phyloP scores from a whole-genome alignment of 139 green algal genomes.

The Chlamydomonas sphaeroides region DNA sequence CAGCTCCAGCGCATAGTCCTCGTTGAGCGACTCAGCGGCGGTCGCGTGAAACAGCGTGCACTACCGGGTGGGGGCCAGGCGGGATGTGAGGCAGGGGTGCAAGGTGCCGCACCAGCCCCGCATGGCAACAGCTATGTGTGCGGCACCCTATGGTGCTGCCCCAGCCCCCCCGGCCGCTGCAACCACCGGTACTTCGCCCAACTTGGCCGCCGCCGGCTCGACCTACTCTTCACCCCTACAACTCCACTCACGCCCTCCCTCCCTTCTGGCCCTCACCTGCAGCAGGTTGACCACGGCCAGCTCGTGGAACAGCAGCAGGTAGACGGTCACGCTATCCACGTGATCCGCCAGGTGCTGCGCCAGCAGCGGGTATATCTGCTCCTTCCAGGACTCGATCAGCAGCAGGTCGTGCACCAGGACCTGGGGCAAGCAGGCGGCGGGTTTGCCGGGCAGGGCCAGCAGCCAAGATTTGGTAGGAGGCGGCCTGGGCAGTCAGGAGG shows the following conservation, averaged over 20 bases:
- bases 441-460: too few relatives aligned
- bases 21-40: slow-evolving; percentile 62
- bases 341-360: slow-evolving; percentile 67
- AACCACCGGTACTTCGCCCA: too few relatives aligned
- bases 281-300: slow-evolving; percentile 82
- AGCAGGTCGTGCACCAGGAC: slow-evolving; percentile 82
- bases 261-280: slow-evolving; percentile 60
- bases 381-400: slow-evolving; percentile 82
- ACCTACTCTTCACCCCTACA: too few relatives aligned
- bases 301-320: slow-evolving; percentile 83
- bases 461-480: too few relatives aligned
- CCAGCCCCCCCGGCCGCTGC: too few relatives aligned
- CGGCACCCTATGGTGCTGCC: too few relatives aligned
- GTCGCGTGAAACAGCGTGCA: slow-evolving; percentile 70
- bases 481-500: neutral
- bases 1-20: slow-evolving; percentile 79
- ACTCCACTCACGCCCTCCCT: neutral
- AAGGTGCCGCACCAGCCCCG: too few relatives aligned
- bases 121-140: too few relatives aligned
- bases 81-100: too few relatives aligned
- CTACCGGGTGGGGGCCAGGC: too few relatives aligned
- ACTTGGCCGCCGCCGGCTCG: too few relatives aligned
- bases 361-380: slow-evolving; percentile 76
- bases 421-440: too few relatives aligned
- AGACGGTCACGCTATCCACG: slow-evolving; percentile 66